Percentiles rank a stretch among this genome's conserved stretches.
Conservation (phyloP, 2,329 filamentous ascomycete species). For the Neonectria hederae region DNA sequence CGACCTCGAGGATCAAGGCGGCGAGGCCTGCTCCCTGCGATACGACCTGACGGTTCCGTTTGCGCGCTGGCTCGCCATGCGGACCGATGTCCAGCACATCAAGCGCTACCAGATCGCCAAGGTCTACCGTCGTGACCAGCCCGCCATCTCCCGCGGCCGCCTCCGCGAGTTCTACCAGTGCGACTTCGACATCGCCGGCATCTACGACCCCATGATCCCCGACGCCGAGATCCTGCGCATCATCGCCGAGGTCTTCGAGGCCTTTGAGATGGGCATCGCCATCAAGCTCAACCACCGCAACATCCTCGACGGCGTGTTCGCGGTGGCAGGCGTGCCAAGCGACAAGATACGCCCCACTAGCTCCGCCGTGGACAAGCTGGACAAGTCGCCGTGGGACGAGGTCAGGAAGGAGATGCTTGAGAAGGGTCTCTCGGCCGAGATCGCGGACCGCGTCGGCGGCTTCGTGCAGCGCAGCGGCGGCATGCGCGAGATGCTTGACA, state of each 20-base stretch:
- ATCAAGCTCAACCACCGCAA: slow-evolving; percentile 97
- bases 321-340: slow-evolving; percentile 85
- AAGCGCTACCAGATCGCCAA: slow-evolving; percentile 97
- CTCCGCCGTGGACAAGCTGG: slow-evolving; percentile 93
- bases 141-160: slow-evolving; percentile 83
- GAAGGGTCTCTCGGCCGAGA: slow-evolving; percentile 79
- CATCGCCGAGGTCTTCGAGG: slow-evolving; percentile 84
- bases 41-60: slow-evolving; percentile 92
- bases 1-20: slow-evolving; percentile 85
- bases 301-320: slow-evolving; percentile 91
- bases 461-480: slow-evolving; percentile 80
- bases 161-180: slow-evolving; percentile 98
- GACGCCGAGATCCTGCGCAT: slow-evolving; percentile 91
- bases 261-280: slow-evolving; percentile 80
- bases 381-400: slow-evolving; percentile 90
- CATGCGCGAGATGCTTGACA: slow-evolving; percentile 76
- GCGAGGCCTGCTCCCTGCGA: slow-evolving; percentile 77
- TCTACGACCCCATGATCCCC: slow-evolving; percentile 89
- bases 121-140: slow-evolving; percentile 65
- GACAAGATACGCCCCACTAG: slow-evolving; percentile 91
- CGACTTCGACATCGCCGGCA: slow-evolving; percentile 93
- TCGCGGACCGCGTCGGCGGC: slow-evolving; percentile 87
- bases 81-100: slow-evolving; percentile 80
- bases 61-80: slow-evolving; percentile 93
- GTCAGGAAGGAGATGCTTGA: slow-evolving; percentile 94